Evolutionary conservation across 805 yeast species (phyloP).

Genomic region (Barnettozyma californica): DNA sequence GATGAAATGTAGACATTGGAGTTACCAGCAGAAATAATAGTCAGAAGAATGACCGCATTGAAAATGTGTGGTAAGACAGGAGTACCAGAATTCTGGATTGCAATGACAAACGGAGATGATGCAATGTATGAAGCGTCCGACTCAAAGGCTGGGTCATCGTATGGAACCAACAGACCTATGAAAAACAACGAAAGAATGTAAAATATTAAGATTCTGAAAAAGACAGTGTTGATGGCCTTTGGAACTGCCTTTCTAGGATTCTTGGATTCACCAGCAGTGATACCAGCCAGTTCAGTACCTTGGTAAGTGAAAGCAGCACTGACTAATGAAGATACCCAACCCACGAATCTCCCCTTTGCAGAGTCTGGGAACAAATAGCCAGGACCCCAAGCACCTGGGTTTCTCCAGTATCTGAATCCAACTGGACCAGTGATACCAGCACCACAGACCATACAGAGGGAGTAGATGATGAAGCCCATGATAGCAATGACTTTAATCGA

Average conservation of each 20-base stretch:
- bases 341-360: constrained; percentile 6
- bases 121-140: constrained; percentile 5
- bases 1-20: constrained; percentile 68
- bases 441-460: constrained; percentile 9
- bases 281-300: constrained; percentile 10
- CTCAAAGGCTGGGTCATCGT: constrained; percentile 3
- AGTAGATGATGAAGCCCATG: constrained; percentile 7
- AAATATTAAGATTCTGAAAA: constrained; percentile 8
- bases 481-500: constrained; percentile 9
- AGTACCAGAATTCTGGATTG: constrained; percentile 9
- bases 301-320: constrained; percentile 10
- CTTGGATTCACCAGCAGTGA: constrained; percentile 9
- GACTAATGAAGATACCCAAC: constrained; percentile 8
- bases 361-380: constrained; percentile 6
- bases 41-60: constrained; percentile 60
- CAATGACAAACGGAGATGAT: constrained; percentile 8
- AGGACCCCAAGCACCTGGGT: constrained; percentile 11
- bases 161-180: constrained; percentile 8
- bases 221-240: constrained; percentile 10
- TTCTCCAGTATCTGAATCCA: constrained; percentile 11
- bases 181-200: constrained; percentile 7
- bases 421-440: constrained; percentile 9
- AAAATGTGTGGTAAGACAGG: constrained; percentile 55
- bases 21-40: constrained; percentile 70
- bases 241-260: constrained; percentile 11